phyloP scores from a whole-genome alignment of 768 basidiomycete species.

The Phaeotremella fagi region DNA sequence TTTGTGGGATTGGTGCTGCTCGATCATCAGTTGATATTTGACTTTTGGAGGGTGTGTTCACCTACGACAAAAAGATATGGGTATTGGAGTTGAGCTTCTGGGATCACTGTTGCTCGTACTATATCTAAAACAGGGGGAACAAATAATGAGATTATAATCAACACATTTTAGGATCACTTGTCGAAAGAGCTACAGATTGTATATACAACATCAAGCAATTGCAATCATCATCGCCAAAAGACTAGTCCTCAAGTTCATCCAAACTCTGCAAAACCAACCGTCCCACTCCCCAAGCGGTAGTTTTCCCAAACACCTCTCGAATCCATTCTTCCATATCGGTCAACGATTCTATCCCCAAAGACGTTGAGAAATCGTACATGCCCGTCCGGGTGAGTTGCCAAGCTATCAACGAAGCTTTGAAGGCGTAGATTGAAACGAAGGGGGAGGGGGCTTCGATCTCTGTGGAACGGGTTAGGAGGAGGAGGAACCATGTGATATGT shows the following conservation, averaged over 20 bases:
- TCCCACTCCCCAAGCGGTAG: conserved; percentile 18
- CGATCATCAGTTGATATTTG: too few species aligned
- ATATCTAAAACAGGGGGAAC: too few species aligned
- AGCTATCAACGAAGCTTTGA: conserved; percentile 29
- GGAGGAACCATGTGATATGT: conserved; percentile 28
- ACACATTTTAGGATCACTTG: too few species aligned
- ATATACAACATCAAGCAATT: too few species aligned
- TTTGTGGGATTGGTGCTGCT: too few species aligned
- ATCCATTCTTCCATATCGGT: conserved; percentile 22
- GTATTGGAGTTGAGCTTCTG: too few species aligned
- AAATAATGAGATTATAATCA: too few species aligned
- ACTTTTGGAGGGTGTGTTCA: too few species aligned
- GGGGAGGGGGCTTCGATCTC: neutral
- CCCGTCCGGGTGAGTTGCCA: conserved; percentile 24
- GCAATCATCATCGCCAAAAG: too few species aligned
- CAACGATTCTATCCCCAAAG: conserved; percentile 4
- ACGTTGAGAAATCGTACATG: neutral
- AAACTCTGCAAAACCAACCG: conserved; percentile 16
- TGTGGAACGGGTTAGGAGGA: conserved; percentile 13
- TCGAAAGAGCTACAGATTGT: too few species aligned
- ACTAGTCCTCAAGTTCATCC: conserved; percentile 11
- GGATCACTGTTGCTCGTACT: too few species aligned
- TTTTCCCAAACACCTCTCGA: conserved; percentile 9
- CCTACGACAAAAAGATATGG: too few species aligned
- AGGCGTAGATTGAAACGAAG: conserved; percentile 33